Conservation (phyloP, 2,329 filamentous ascomycete species). For the Fusarium subglutinans region DNA sequence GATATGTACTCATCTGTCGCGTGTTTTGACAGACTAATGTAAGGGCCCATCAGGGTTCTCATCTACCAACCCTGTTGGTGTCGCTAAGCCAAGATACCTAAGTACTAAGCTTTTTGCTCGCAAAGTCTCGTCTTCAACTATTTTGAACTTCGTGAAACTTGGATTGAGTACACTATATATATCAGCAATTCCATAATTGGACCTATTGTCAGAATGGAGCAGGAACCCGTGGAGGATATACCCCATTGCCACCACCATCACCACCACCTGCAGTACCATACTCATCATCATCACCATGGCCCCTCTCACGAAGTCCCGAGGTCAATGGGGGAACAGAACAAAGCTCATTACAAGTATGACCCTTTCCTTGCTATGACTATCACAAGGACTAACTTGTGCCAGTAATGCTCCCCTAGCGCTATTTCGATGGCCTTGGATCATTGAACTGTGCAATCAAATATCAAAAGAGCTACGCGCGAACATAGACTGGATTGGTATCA, state of each 20-base stretch:
- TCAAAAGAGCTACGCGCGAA: conserved; percentile 38
- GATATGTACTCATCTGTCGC: not conserved
- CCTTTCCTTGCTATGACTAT: rapidly evolving
- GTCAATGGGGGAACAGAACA: conserved; percentile 38
- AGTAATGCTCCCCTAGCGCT: conserved; percentile 31
- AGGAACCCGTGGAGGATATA: conserved; percentile 5
- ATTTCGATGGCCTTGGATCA: conserved; percentile 40
- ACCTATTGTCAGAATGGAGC: conserved; percentile 4
- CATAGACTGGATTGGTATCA: conserved; percentile 41
- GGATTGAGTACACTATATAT: not conserved
- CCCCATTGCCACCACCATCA: conserved; percentile 33
- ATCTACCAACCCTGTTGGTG: conserved; percentile 8
- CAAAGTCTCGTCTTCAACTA: not conserved
- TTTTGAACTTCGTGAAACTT: not conserved
- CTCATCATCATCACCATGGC: conserved; percentile 37
- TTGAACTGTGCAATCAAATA: conserved; percentile 38
- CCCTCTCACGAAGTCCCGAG: conserved; percentile 15
- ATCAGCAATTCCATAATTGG: too few species aligned
- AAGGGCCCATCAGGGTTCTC: conserved; percentile 1
- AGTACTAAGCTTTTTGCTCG: not conserved
- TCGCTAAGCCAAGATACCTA: not conserved
- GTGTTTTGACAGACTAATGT: not conserved
- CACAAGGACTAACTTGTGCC: not conserved
- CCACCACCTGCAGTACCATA: conserved; percentile 34
- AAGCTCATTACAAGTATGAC: conserved; percentile 42